phyloP scores from a whole-genome alignment of 305 asterid genomes.

The Stenogyne calaminthoides region DNA sequence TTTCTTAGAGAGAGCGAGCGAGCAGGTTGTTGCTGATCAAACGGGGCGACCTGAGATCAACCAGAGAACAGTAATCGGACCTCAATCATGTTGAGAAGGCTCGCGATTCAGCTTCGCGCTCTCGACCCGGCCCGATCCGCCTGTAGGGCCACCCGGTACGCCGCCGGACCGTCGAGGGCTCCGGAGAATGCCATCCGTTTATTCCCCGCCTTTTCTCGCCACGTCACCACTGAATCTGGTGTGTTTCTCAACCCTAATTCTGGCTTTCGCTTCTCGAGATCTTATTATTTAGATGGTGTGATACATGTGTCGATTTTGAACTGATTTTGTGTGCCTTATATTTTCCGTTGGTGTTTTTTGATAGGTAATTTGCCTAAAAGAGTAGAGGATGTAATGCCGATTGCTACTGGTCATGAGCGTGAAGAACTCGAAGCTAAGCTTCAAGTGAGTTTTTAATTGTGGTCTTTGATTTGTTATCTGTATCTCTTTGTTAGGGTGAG shows the following conservation, averaged over 20 bases:
- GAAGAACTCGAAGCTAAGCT: slow-evolving; percentile 93
- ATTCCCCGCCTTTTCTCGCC: slow-evolving; percentile 36
- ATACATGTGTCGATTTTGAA: slow-evolving; percentile 1
- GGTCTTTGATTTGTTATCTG: background rate
- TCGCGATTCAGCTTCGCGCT: slow-evolving; percentile 42
- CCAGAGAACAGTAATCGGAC: slow-evolving; percentile 21
- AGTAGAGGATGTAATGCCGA: slow-evolving; percentile 88
- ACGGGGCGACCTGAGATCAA: slow-evolving; percentile 45
- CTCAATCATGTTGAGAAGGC: slow-evolving; percentile 54
- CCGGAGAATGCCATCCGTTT: slow-evolving; percentile 36
- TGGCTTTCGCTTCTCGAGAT: background rate
- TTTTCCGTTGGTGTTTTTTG: background rate
- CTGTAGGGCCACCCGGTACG: slow-evolving; percentile 23
- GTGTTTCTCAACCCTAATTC: slow-evolving; percentile 31
- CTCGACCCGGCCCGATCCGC: slow-evolving; percentile 43
- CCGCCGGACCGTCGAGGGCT: slow-evolving; percentile 28
- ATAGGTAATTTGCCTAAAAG: slow-evolving; percentile 57
- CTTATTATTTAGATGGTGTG: background rate
- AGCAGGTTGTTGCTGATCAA: background rate
- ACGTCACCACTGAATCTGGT: slow-evolving; percentile 47
- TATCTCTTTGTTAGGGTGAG: background rate
- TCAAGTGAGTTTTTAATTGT: slow-evolving; percentile 48
- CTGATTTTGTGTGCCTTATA: background rate
- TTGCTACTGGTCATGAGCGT: slow-evolving; percentile 95
- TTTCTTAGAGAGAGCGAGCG: slow-evolving; percentile 24